Evolutionary conservation across 331 rosid species (phyloP).

Genomic region (Malus hybrid): DNA sequence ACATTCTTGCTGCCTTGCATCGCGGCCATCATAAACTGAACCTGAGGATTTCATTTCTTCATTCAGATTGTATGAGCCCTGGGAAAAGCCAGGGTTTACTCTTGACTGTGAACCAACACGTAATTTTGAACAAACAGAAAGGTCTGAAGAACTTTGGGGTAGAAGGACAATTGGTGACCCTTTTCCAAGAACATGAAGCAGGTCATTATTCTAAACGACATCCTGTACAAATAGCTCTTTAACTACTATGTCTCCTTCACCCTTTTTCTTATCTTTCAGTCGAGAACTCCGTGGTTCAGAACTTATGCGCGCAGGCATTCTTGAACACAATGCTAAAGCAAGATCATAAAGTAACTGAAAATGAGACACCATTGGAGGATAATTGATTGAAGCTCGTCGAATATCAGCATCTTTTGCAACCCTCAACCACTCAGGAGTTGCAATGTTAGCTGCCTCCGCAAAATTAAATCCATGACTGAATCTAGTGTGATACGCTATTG

Average conservation of each 20-base stretch:
- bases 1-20: too few species aligned
- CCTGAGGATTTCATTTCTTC: conserved; percentile 43
- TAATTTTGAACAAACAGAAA: conserved; percentile 70
- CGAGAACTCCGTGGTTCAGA: conserved; percentile 84
- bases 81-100: conserved; percentile 32
- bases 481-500: conserved; percentile 95
- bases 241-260: conserved; percentile 82
- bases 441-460: conserved; percentile 93
- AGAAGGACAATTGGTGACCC: conserved; percentile 71
- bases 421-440: conserved; percentile 95
- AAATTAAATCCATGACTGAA: conserved; percentile 97
- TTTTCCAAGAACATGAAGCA: conserved; percentile 68
- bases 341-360: conserved; percentile 95
- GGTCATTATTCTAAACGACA: conserved; percentile 53
- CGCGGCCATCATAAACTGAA: conserved; percentile 51
- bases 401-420: conserved; percentile 94
- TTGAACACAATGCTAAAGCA: conserved; percentile 78
- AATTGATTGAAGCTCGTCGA: conserved; percentile 89
- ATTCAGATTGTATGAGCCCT: conserved; percentile 31
- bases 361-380: conserved; percentile 97
- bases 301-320: conserved; percentile 44
- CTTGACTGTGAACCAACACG: conserved; percentile 59
- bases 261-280: conserved; percentile 77
- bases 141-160: conserved; percentile 68
- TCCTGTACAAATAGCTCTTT: conserved; percentile 72